Evolutionary conservation across 169 alveolate species (phyloP).

Genomic region (Plasmodium relictum): DNA sequence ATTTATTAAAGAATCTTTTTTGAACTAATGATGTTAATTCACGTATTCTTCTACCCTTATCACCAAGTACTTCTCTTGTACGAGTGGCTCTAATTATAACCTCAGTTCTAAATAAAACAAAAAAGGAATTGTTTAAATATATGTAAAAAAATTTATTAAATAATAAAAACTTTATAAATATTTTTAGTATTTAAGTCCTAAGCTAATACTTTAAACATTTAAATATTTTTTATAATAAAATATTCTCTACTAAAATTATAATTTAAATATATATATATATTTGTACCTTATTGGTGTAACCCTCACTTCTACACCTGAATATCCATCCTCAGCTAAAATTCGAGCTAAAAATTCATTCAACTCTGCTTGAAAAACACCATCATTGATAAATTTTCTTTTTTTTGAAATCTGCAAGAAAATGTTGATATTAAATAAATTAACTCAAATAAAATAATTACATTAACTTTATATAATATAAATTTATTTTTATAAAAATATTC

Average conservation of each 20-base stretch:
- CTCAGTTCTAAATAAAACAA: slow-evolving; percentile 90
- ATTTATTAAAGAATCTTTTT: slow-evolving; percentile 97
- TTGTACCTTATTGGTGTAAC: slow-evolving; percentile 91
- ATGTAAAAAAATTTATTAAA: background rate
- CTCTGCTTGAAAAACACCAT: slow-evolving; percentile 99
- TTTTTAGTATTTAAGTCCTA: background rate
- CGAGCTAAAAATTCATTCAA: slow-evolving; percentile 97
- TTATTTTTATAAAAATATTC: too few species aligned
- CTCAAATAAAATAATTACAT: too few species aligned
- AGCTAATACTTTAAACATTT: background rate
- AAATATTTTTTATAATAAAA: background rate
- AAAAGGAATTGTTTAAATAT: slow-evolving; percentile 49
- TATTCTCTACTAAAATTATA: background rate
- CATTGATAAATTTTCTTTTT: slow-evolving; percentile 97
- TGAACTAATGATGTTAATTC: slow-evolving; percentile 98
- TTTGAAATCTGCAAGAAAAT: slow-evolving; percentile 88
- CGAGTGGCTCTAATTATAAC: slow-evolving; percentile 98
- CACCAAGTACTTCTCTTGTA: slow-evolving; percentile 98
- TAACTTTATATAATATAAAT: too few species aligned
- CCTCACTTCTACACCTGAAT: slow-evolving; percentile 98
- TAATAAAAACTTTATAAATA: background rate
- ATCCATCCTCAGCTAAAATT: slow-evolving; percentile 98
- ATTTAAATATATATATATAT: background rate
- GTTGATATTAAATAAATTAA: too few species aligned
- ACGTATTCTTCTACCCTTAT: slow-evolving; percentile 97